Percentiles rank a stretch among this genome's conserved stretches.
Evolutionary conservation across 306 rosid species (phyloP).

Genomic region (Amphicarpaea edgeworthii): DNA sequence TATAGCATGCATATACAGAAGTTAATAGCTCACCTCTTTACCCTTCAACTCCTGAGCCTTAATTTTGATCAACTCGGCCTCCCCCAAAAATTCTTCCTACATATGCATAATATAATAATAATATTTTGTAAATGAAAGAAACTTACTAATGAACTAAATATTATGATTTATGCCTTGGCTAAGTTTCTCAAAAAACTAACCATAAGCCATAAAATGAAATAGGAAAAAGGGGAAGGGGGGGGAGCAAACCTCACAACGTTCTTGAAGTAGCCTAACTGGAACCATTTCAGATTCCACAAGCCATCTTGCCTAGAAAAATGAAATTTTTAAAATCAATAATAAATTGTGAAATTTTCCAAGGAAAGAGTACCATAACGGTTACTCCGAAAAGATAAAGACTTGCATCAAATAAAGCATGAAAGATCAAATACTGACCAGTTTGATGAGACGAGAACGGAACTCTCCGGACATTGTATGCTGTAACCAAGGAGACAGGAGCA

Average conservation of each 20-base stretch:
- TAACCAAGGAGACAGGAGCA: conserved; percentile 38
- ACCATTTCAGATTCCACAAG: conserved; percentile 85
- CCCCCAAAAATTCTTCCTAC: conserved; percentile 97
- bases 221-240: background rate
- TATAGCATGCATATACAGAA: conserved; percentile 5
- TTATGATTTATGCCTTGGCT: background rate
- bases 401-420: conserved; percentile 22
- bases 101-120: conserved; percentile 35
- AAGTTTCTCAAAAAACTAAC: conserved; percentile 26
- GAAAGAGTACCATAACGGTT: conserved; percentile 19
- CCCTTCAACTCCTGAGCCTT: conserved; percentile 97
- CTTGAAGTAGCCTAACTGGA: conserved; percentile 89
- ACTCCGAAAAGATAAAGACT: conserved; percentile 24
- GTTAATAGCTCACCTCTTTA: conserved; percentile 78
- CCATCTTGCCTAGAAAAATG: conserved; percentile 82
- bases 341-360: background rate
- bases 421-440: conserved; percentile 72
- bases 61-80: conserved; percentile 95
- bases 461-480: conserved; percentile 95
- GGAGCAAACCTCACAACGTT: conserved; percentile 90
- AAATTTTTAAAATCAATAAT: conserved; percentile 18
- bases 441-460: conserved; percentile 81
- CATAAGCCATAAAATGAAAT: conserved; percentile 33
- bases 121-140: conserved; percentile 25
- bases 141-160: conserved; percentile 24